Percentiles rank a stretch among this genome's conserved stretches.
These are phyloP conservation scores for Mycena capillaripes DNA, from an alignment of 768 basidiomycete species.

Conservation along the genomic window DNA sequence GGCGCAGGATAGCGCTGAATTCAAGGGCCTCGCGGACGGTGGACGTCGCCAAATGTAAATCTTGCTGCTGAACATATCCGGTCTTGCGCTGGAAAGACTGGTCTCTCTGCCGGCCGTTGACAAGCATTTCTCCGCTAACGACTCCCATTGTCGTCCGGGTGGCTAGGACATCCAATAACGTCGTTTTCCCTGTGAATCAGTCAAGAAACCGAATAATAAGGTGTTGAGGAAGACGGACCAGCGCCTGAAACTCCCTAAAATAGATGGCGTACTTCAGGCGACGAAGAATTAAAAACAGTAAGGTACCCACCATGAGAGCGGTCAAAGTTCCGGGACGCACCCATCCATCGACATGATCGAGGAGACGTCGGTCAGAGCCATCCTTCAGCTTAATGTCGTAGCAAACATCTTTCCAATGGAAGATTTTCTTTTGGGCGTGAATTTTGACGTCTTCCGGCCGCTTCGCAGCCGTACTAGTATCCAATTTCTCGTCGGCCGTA, in stretches of 20 bases:
- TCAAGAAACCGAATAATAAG: neutral
- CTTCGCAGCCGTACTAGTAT: slow-evolving; percentile 29
- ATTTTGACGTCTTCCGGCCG: slow-evolving; percentile 31
- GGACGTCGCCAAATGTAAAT: slow-evolving; percentile 62
- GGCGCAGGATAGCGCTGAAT: slow-evolving; percentile 62
- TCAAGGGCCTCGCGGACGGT: slow-evolving; percentile 65
- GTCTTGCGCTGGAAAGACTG: slow-evolving; percentile 58
- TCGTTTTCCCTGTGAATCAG: slow-evolving; percentile 49
- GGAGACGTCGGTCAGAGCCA: slow-evolving; percentile 41
- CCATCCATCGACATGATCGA: slow-evolving; percentile 63
- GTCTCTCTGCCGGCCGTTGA: slow-evolving; percentile 52
- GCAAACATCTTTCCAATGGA: slow-evolving; percentile 62
- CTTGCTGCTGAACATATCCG: slow-evolving; percentile 64
- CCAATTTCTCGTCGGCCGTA: slow-evolving; percentile 38
- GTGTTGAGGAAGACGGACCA: neutral
- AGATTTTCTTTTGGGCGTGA: slow-evolving; percentile 45
- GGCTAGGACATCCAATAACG: slow-evolving; percentile 60
- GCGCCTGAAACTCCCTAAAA: slow-evolving; percentile 29
- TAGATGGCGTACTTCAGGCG: neutral
- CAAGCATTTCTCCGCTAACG: slow-evolving; percentile 60
- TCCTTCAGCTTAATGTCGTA: slow-evolving; percentile 53
- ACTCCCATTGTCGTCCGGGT: slow-evolving; percentile 63
- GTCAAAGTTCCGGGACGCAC: slow-evolving; percentile 65
- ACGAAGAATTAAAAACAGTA: neutral
- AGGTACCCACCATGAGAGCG: slow-evolving; percentile 60